Evolutionary conservation across 2,329 filamentous ascomycete species (phyloP), one percentile per base, ranked within the genome.

Genomic region (Teratosphaeria gauchensis): DNA sequence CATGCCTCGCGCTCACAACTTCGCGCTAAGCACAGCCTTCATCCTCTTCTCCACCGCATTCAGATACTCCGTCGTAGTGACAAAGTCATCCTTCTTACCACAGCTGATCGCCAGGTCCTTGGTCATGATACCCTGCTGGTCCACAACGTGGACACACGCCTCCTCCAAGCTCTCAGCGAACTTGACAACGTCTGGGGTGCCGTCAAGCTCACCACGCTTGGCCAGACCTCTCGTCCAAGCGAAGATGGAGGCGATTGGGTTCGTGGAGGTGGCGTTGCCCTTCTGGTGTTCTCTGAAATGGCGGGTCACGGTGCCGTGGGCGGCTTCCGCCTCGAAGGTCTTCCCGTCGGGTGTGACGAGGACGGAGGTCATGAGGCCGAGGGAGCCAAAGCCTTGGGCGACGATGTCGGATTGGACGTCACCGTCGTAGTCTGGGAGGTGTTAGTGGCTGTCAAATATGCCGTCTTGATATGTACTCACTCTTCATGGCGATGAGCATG

Each of bases 271-370:
- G 78, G 96, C 90, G 69, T 87, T 86, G 74, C 94, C 94, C 82
- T 96, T 96, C 79, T 97, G 94, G 83, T 97, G 89, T 81, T 97
- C 92, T 73, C 94, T 90, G 85, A 91, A 97, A 82, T 97, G 94
- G 71, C 94, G 90, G 57, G 94, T 99, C 66, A 99, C 94, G 64
- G 94, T 97, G 71, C 94, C 94, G 83, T 97, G 94, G 65, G 94
- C 94, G 64, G 94, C 94, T 82, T 97, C 94, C 60, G 92, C 91
- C 79, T 97, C 94, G 76, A 95, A 97, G 11, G 92, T 95, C 80
- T 94, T 90, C 75, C 94, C 94, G 75, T 95, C 90, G 58, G 94
- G 94, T 60, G 94, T 97, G 78, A 96, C 90, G 68, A 97, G 88
- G 63, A 96, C 90, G 32, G 92, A 96, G 70, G 94, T 97, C 94